Base-by-base conservation (phyloP, 2,329 filamentous ascomycete genomes). In the Gremmenia infestans region DNA sequence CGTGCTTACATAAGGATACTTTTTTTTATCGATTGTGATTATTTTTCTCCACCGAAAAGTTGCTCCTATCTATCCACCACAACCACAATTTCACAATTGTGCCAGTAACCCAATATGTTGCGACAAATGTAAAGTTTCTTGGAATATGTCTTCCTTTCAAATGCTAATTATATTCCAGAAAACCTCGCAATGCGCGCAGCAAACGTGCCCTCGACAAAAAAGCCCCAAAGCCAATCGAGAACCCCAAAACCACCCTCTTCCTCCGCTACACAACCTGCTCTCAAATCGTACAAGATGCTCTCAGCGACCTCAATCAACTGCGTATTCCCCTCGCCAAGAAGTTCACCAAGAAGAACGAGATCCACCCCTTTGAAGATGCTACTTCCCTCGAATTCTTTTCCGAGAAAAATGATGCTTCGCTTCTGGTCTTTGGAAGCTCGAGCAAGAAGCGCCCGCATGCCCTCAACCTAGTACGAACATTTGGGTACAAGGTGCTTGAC, bases 401-500 rank as follows among this genome's bases (percentile, higher is more conserved):
- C 60, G 86, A 92, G 71, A 99, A 97, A 78, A 99, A 99, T 75
- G 94, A 99, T 72, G 86, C 89, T 68, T 88, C 86, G 47, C 78
- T 97, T 48, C 81, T 97, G 63, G 81, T 94, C 63, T 96, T 96
- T 67, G 92, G 87, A 52, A 86, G 83, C 71, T 88, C 87, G 73
- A 90, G 82, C 72, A 99, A 97, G 81, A 99, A 97, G 81, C 82
- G 94, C n/a, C 92, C 92, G 5, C 91, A 99, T 73, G 87, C 86
- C 60, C 72, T 99, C 66, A 97, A 91, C 0, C 74, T 97, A 47
- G 79, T 87, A 42, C 85, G 94, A 60, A 89, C 88, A 45, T 97
- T 96, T 72, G 82, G 86, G 66, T 84, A 89, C 76, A 92, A 94
- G 74, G 80, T 96, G 15, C 81, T 97, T 62, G 95, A 99, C 73